These are phyloP conservation scores for Dimocarpus longan DNA, from an alignment of 345 rosid species.

Conservation along the genomic window DNA sequence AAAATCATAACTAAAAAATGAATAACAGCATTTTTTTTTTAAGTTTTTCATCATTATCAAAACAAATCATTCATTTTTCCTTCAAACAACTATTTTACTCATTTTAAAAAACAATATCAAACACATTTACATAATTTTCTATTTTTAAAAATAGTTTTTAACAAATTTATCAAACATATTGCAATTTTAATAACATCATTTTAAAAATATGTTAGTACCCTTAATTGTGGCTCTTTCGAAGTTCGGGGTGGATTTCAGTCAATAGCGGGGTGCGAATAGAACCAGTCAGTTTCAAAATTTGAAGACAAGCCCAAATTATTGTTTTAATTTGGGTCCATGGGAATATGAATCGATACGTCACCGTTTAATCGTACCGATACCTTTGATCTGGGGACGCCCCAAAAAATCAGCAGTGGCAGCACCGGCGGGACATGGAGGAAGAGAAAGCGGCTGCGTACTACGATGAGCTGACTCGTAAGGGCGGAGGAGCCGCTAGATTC, in stretches of 20 bases:
- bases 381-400: not conserved
- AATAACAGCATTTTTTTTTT: too few species aligned
- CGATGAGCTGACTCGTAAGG: slow-evolving; percentile 83
- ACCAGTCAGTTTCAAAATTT: not conserved
- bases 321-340: not conserved
- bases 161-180: too few species aligned
- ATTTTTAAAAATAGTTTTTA: too few species aligned
- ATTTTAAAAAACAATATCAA: too few species aligned
- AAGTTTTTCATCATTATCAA: too few species aligned
- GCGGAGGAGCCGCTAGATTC: slow-evolving; percentile 95
- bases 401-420: not conserved
- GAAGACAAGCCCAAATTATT: not conserved
- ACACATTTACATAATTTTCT: too few species aligned
- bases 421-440: slow-evolving; percentile 53
- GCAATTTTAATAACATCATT: too few species aligned
- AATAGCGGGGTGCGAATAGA: not conserved
- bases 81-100: too few species aligned
- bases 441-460: slow-evolving; percentile 80
- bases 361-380: not conserved
- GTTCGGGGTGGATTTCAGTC: not conserved
- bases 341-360: not conserved
- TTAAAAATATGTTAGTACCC: too few species aligned
- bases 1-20: too few species aligned
- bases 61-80: too few species aligned
- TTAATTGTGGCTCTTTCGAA: too few species aligned